Percentiles rank a stretch among this genome's conserved stretches.
phyloP scores from a whole-genome alignment of 768 basidiomycete genomes.

The Mycena belliarum region DNA sequence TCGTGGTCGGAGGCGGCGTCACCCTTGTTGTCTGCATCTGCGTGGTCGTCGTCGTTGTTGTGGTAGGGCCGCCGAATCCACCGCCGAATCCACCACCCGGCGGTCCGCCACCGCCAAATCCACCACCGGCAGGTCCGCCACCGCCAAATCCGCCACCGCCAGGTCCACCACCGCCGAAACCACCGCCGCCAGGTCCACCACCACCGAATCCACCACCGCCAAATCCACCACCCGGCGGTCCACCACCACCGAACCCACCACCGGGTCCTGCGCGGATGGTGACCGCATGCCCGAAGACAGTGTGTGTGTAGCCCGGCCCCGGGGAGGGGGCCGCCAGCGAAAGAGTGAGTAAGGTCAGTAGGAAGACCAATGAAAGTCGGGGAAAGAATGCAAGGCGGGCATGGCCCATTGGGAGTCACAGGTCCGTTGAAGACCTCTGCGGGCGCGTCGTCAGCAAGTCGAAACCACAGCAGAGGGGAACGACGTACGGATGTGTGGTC shows the following conservation, averaged over 20 bases:
- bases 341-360: constrained; percentile 17
- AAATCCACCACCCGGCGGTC: background rate
- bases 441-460: background rate
- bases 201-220: background rate
- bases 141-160: background rate
- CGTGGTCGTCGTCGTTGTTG: no score
- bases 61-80: no score
- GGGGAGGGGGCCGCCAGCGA: constrained; percentile 1
- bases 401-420: no score
- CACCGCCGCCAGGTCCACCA: background rate
- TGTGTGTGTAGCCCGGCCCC: background rate
- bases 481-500: no score
- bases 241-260: background rate
- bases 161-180: no score
- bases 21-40: background rate
- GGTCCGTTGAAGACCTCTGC: background rate
- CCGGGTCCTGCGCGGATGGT: background rate
- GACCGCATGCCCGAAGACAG: background rate
- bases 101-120: background rate
- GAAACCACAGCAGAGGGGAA: no score
- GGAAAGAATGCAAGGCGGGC: constrained; percentile 17
- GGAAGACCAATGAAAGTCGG: constrained; percentile 20
- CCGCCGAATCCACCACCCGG: background rate
- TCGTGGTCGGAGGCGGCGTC: background rate
- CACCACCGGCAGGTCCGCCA: background rate